Evolutionary conservation across 208 protist species (phyloP).

Genomic region (Wallacemonas collosoma): DNA sequence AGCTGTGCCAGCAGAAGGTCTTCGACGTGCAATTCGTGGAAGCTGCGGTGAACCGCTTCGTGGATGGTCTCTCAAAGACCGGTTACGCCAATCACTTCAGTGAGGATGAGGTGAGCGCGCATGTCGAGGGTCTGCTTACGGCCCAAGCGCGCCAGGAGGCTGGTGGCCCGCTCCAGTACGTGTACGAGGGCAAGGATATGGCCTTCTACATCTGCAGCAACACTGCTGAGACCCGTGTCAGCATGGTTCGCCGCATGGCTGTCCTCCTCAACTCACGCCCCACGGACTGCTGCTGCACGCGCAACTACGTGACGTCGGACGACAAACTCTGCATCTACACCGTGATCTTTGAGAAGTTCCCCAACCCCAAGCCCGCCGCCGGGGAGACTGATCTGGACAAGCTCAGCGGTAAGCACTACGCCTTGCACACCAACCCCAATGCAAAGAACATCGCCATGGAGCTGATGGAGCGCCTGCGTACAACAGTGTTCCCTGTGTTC

Average conservation of each 20-base stretch:
- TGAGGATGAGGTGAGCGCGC: conserved; percentile 42
- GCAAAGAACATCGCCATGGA: conserved; percentile 19
- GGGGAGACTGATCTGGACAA: conserved; percentile 42
- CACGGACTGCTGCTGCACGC: conserved; percentile 40
- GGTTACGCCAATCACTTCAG: conserved; percentile 53
- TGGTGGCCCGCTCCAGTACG: conserved; percentile 70
- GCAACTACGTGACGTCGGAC: conserved; percentile 63
- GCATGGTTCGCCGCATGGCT: conserved; percentile 61
- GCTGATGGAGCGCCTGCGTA: conserved; percentile 61
- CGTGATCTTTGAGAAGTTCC: conserved; percentile 51
- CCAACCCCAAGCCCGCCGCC: conserved; percentile 27
- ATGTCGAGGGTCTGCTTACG: conserved; percentile 68
- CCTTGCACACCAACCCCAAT: conserved; percentile 18
- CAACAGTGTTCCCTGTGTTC: conserved; percentile 63
- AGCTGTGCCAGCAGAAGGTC: conserved; percentile 37
- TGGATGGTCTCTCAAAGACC: conserved; percentile 43
- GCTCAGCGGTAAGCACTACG: conserved; percentile 49
- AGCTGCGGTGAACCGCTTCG: conserved; percentile 36
- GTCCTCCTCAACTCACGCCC: conserved; percentile 44
- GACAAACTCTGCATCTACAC: conserved; percentile 59
- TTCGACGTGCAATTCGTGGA: conserved; percentile 55
- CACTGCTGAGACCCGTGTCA: conserved; percentile 38
- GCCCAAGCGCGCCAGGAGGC: conserved; percentile 50
- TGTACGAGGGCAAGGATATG: conserved; percentile 42
- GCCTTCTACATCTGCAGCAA: conserved; percentile 84